Evolutionary conservation across 164 flowering plant genomes (phyloP).

Genomic region (Cinnamomum chago): DNA sequence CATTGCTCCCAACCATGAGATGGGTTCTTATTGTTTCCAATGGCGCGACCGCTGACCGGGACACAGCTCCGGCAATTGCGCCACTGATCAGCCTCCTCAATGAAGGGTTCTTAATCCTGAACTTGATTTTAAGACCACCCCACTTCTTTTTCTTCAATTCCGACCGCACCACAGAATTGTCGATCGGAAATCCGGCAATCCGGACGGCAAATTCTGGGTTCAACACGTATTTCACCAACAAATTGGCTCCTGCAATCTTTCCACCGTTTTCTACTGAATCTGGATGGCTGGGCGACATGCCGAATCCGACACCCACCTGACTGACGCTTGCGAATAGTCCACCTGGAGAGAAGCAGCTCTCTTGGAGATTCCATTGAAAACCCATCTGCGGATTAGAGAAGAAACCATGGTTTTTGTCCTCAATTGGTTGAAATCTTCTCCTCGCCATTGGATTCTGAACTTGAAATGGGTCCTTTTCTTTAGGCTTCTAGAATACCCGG

Average conservation of each 20-base stretch:
- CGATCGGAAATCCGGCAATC: slow-evolving; percentile 26
- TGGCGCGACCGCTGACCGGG: slow-evolving; percentile 74
- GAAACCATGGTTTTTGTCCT: slow-evolving; percentile 37
- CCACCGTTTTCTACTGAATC: slow-evolving; percentile 32
- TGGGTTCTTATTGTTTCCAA: slow-evolving; percentile 87
- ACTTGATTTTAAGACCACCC: slow-evolving; percentile 46
- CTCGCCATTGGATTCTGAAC: slow-evolving; percentile 38
- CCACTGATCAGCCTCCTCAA: slow-evolving; percentile 81
- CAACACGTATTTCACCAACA: slow-evolving; percentile 52
- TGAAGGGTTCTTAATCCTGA: slow-evolving; percentile 63
- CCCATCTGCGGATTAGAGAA: slow-evolving; percentile 42
- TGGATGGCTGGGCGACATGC: slow-evolving; percentile 38
- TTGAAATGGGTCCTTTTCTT: neutral
- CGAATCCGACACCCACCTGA: slow-evolving; percentile 56
- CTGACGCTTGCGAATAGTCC: slow-evolving; percentile 83
- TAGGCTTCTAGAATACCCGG: slow-evolving; percentile 11
- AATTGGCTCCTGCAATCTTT: slow-evolving; percentile 47
- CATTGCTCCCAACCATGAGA: slow-evolving; percentile 91
- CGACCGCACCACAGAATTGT: slow-evolving; percentile 23
- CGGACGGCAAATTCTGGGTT: slow-evolving; percentile 39
- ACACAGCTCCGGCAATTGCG: slow-evolving; percentile 77
- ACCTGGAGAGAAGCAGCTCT: slow-evolving; percentile 42
- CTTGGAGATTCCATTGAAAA: slow-evolving; percentile 42
- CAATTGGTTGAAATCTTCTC: slow-evolving; percentile 31
- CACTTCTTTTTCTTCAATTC: slow-evolving; percentile 33